Conservation (phyloP, 352 stramenopile species). For the Globisporangium emineosum region DNA sequence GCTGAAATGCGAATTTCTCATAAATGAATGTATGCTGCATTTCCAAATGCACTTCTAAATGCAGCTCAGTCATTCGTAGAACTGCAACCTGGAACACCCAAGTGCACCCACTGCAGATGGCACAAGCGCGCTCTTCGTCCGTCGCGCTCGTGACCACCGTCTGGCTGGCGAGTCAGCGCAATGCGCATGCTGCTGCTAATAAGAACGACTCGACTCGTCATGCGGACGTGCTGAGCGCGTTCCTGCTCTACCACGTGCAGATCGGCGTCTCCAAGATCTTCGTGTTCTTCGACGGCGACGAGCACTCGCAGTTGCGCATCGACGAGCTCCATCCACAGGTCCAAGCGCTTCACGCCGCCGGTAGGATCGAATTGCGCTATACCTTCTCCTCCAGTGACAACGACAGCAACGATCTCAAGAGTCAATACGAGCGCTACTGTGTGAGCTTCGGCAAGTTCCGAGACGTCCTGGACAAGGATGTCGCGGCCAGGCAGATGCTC, state of each 20-base stretch:
- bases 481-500: conserved; percentile 31
- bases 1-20: no score
- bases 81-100: no score
- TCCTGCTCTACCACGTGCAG: conserved; percentile 35
- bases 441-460: conserved; percentile 7
- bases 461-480: conserved; percentile 14
- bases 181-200: background rate
- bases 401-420: background rate
- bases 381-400: background rate
- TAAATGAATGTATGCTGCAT: no score
- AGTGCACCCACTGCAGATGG: background rate
- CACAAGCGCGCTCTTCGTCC: conserved; percentile 10
- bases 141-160: conserved; percentile 39
- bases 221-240: conserved; percentile 28
- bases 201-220: conserved; percentile 3
- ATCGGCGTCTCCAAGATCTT: conserved; percentile 33
- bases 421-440: background rate
- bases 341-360: conserved; percentile 7
- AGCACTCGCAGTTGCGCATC: conserved; percentile 16
- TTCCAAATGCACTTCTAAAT: no score
- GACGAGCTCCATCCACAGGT: conserved; percentile 17
- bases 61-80: no score
- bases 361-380: conserved; percentile 30
- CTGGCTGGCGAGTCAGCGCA: conserved; percentile 21
- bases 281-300: conserved; percentile 35